These are phyloP conservation scores for Phaeosphaeriaceae sp. DNA, from an alignment of 2,329 filamentous ascomycete genomes.

Conservation along the genomic window DNA sequence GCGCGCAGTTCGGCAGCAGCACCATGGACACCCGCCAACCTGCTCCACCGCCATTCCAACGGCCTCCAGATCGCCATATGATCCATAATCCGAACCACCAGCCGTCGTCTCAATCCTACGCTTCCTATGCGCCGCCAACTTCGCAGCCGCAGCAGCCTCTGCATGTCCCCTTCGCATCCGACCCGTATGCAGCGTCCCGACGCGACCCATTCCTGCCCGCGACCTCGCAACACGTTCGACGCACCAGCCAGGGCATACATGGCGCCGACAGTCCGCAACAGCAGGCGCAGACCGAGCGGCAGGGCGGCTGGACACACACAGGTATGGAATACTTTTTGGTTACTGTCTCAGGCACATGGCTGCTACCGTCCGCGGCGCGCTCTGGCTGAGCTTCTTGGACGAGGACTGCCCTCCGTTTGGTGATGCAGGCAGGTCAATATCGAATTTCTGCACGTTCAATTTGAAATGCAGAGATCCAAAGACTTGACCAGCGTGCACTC, in stretches of 20 bases:
- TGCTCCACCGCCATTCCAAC: constrained; percentile 48
- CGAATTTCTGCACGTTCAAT: not conserved
- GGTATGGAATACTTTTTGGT: constrained; percentile 39
- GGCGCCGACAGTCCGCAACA: constrained; percentile 38
- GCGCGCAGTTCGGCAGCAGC: constrained; percentile 16
- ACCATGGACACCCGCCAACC: constrained; percentile 48
- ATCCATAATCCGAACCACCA: constrained; percentile 66
- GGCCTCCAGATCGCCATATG: constrained; percentile 50
- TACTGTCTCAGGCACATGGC: constrained; percentile 4
- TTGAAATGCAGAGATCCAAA: not conserved
- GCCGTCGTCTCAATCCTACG: constrained; percentile 22
- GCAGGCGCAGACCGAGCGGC: constrained; percentile 39
- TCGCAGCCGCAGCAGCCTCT: constrained; percentile 46
- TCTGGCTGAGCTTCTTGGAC: too few species aligned
- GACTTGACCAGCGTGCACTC: constrained; percentile 2
- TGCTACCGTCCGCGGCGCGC: not conserved
- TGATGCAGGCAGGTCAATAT: too few species aligned
- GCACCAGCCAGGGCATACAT: constrained; percentile 50
- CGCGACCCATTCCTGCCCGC: constrained; percentile 57
- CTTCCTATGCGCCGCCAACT: constrained; percentile 46
- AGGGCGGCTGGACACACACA: constrained; percentile 43
- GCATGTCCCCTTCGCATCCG: constrained; percentile 53
- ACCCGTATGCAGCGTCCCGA: constrained; percentile 55
- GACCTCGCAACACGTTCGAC: constrained; percentile 43
- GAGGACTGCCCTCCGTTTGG: too few species aligned